Base-by-base conservation (phyloP, 805 yeast genomes). In the Scheffersomyces amazonensis region DNA sequence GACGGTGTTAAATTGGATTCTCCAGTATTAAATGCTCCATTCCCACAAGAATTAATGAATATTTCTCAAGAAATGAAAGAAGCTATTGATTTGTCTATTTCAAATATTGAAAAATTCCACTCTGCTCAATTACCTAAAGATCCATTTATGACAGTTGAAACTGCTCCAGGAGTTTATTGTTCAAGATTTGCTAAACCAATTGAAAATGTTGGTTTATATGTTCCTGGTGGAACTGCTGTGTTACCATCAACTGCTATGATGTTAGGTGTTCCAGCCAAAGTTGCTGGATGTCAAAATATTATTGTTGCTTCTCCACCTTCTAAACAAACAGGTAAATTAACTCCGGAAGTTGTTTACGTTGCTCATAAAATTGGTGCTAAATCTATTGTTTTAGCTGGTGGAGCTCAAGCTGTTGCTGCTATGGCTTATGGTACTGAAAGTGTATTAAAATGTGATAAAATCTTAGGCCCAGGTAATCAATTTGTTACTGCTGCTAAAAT, bases 401-500 rank as follows among this genome's bases (percentile, higher is more conserved):
- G 99, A 56, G 99, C 99, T 3, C 99, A 93, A 71, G 99, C 99
- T 5, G 87, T 93, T 36, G 96, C 97, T 33, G 95, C 99, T 4
- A 80, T 93, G 96, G 99, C 99, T 1, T 93, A 93, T 60, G 99
- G 99, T 58, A 93, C 99, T 11, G 88, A 87, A 52, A 69, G 86
- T 25, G 83, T 93, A 35, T 85, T 95, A 36, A 93, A 93, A 66
- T 91, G 91, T 57, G 97, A 93, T 66, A 93, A 93, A 75, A 90
- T 93, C 45, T 75, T 93, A 62, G 99, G 99, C 34, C 99, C 99
- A 17, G 99, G 99, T 43, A 93, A 93, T 69, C 99, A 93, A 69
- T 93, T 93, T 60, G 99, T 93, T 37, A 93, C 99, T 15, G 98
- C 99, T 31, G 99, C 99, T 31, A 93, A 93, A 73, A 93, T 93